Evolutionary conservation across 1,139 yeast species (phyloP).

Genomic region (Yamadazyma siamensis): DNA sequence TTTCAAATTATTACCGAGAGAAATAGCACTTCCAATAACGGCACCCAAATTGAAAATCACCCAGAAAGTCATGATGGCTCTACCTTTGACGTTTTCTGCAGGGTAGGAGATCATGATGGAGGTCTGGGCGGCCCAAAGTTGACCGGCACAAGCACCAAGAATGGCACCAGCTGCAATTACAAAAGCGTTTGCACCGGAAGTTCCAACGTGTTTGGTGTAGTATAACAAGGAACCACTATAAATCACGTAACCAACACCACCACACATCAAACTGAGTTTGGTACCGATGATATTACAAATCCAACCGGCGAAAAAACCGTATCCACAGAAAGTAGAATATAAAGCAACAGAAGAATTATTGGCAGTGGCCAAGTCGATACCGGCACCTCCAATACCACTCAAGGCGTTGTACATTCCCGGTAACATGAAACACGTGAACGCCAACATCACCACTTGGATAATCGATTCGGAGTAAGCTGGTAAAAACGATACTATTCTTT

Average conservation of each 20-base stretch:
- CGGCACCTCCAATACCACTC: slow-evolving; percentile 48
- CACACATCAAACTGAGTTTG: slow-evolving; percentile 45
- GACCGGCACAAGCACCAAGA: slow-evolving; percentile 55
- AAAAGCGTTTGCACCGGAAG: slow-evolving; percentile 21
- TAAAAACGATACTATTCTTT: slow-evolving; percentile 19
- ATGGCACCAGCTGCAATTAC: slow-evolving; percentile 54
- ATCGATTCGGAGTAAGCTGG: slow-evolving; percentile 45
- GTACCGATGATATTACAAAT: slow-evolving; percentile 54
- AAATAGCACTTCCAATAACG: slow-evolving; percentile 54
- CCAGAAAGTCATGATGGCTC: slow-evolving; percentile 58
- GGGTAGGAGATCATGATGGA: slow-evolving; percentile 57
- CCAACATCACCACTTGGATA: slow-evolving; percentile 42
- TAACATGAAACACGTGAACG: slow-evolving; percentile 51
- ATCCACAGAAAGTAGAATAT: slow-evolving; percentile 52
- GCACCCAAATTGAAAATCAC: slow-evolving; percentile 63
- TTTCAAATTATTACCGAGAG: slow-evolving; percentile 49
- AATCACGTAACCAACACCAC: slow-evolving; percentile 55
- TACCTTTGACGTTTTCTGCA: slow-evolving; percentile 52
- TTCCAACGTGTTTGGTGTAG: slow-evolving; percentile 28
- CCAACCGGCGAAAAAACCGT: slow-evolving; percentile 62
- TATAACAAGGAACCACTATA: slow-evolving; percentile 53
- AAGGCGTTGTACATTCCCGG: slow-evolving; percentile 61
- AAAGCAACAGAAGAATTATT: slow-evolving; percentile 55
- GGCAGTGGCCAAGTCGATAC: slow-evolving; percentile 39
- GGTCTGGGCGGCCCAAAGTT: slow-evolving; percentile 64